These are phyloP conservation scores for Inosperma sp. DNA, from an alignment of 768 basidiomycete genomes.

Conservation along the genomic window DNA sequence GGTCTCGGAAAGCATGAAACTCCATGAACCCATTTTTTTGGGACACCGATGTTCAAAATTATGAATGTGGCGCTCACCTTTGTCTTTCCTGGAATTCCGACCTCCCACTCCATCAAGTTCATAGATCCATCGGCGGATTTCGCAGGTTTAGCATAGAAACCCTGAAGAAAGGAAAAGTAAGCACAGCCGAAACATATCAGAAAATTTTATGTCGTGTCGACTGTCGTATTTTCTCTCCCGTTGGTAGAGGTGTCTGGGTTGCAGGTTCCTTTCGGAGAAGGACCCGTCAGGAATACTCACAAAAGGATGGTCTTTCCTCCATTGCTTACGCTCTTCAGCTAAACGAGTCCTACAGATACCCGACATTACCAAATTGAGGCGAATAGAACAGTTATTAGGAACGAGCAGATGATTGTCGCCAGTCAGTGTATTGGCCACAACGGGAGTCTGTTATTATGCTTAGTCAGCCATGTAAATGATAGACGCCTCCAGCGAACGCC, in stretches of 20 bases:
- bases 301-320: slow-evolving; percentile 98
- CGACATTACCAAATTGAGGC: slow-evolving; percentile 52
- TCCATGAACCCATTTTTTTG: no score
- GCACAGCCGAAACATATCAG: background rate
- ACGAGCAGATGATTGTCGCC: background rate
- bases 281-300: slow-evolving; percentile 47
- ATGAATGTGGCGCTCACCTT: slow-evolving; percentile 50
- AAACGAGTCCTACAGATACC: slow-evolving; percentile 92
- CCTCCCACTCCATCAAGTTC: slow-evolving; percentile 98
- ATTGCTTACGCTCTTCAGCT: slow-evolving; percentile 96
- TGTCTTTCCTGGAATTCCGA: slow-evolving; percentile 93
- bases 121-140: slow-evolving; percentile 90
- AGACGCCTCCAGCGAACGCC: no score
- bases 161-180: slow-evolving; percentile 44
- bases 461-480: no score
- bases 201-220: background rate
- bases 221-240: no score
- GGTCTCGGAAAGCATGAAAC: no score
- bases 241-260: background rate
- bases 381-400: background rate
- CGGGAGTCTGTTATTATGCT: background rate
- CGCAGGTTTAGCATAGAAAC: slow-evolving; percentile 92
- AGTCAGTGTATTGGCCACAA: background rate
- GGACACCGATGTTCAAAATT: slow-evolving; percentile 14
- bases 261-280: background rate